Evolutionary conservation across 1,284 basidiomycete species (phyloP).

Genomic region (Exobasidium rhododendri): DNA sequence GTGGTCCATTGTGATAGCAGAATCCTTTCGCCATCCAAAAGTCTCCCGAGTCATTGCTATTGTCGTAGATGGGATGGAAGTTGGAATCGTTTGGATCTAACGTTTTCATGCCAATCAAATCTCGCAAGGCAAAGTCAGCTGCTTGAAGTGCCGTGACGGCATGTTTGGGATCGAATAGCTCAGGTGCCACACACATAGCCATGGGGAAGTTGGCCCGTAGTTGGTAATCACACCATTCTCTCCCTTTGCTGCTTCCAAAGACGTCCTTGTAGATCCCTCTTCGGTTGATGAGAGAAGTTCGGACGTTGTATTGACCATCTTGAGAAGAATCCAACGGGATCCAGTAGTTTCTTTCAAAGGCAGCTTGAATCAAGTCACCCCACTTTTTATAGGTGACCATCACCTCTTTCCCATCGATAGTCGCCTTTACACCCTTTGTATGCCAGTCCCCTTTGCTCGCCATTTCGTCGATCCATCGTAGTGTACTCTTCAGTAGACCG

Average conservation of each 20-base stretch:
- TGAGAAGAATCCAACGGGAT: conserved; percentile 75
- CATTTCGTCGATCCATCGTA: conserved; percentile 79
- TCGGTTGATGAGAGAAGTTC: conserved; percentile 73
- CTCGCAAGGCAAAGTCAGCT: conserved; percentile 35
- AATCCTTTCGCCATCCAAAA: conserved; percentile 29
- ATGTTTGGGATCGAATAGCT: conserved; percentile 78
- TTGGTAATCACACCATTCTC: conserved; percentile 94
- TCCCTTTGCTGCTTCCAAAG: conserved; percentile 59
- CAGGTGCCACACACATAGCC: conserved; percentile 94
- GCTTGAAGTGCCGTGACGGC: conserved; percentile 64
- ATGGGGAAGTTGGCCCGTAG: conserved; percentile 74
- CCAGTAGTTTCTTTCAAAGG: conserved; percentile 88
- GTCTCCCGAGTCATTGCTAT: conserved; percentile 30
- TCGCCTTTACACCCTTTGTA: conserved; percentile 75
- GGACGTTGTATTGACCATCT: conserved; percentile 70
- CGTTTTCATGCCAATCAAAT: conserved; percentile 45
- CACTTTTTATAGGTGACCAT: conserved; percentile 86
- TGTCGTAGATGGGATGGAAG: conserved; percentile 48
- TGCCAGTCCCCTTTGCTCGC: conserved; percentile 71
- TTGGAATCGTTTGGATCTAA: conserved; percentile 44
- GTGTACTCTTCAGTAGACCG: conserved; percentile 84
- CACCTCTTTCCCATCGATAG: conserved; percentile 65
- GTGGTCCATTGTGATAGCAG: conserved; percentile 61
- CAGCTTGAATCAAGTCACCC: conserved; percentile 75
- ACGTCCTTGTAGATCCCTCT: conserved; percentile 99